Evolutionary conservation across 345 rosid species (phyloP), one percentile per base, ranked within the genome.

Genomic region (Brassica incana): DNA sequence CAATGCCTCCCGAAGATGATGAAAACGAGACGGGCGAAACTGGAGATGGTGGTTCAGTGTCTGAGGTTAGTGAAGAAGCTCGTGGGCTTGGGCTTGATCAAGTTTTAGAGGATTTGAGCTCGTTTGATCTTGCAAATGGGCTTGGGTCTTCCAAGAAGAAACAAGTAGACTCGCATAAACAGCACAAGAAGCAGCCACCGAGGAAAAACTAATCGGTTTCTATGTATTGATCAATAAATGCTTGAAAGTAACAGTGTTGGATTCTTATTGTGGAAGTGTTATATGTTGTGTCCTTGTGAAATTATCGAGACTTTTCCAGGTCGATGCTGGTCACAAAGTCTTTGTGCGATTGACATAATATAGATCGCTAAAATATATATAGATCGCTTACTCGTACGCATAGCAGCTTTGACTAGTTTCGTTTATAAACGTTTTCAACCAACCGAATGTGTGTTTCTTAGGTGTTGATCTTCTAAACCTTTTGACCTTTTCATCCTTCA

Each of bases 141-240:
- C 60, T 90, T 66, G 78, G 81, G 2, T 71, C 89, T 32, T 73
- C 87, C 5, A 84, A 85, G 81, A 91, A 86, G 88, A 92, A 90
- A 84, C 56, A 82, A 29, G 85, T 35, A 12, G 88, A 81, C 11
- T 77, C 89, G 8, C 85, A 83, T 72, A 92, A 89, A 83, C 88
- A 89, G 40, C 90, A 95, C 69, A 91, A 84, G 83, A 92, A 95
- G 85, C 91, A 95, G 85, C 91, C 91, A 23, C 89, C 85, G 70
- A 86, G 85, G 85, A 92, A 84, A 76, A 86, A 89, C 67, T 79
- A 90, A 92, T 78, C 72, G 89, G 0, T 72, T 90, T 27, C 86
- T 89, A 40, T 68, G 45, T 16, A 62, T 45, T 69, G 62, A 62
- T 33, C 40, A 63, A 63, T 63, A 61, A 35, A 69, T 30, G 16